Base-by-base conservation (phyloP, 2,329 filamentous ascomycete genomes). In the Trichoderma sp. region DNA sequence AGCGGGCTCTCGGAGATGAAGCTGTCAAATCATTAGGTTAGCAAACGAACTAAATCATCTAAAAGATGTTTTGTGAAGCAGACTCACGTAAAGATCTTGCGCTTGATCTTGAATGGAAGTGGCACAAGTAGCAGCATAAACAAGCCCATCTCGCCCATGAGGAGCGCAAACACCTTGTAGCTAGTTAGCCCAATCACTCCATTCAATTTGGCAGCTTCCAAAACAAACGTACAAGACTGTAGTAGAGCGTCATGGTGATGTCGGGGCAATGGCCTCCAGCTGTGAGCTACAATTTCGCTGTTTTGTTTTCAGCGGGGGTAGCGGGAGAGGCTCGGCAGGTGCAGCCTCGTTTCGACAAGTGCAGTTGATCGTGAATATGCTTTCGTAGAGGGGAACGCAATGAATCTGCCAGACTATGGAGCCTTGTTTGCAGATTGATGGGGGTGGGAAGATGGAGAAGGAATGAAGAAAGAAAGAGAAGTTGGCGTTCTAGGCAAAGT, bases 1-100 rank as follows among this genome's bases (percentile, higher is more conserved):
- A 90, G 71, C 0, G 86, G 91, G 78, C 90, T 96, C 78, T 95
- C 93, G 65, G 94, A 97, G 78, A 99, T 94, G 88, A 99, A 99
- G 76, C 91, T 93, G 71, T 67, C 43, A 10, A 30, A 7, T n/a
- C 10, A 3, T 39, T 28, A 55, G 8, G 37, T 52, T 14, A 55
- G 34, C 21, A 6, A 26, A 67, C 28, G 37, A n/a, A 3, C 30
- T 32, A 30, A 6, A 11, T n/a, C 11, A 26, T 21, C 30, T 34
- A 49, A 59, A 39, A n/a, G 14, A 21, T 39, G 24, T 11, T 32
- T 5, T 26, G 39, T 34, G 81, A 83, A 63, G 81, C 87, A 43
- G 2, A 81, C 86, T 63, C 81, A 89, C 86, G 85, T 87, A 79
- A 97, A 97, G 78, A 97, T 89, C 83, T 89, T 93, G 78, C 93